Evolutionary conservation across 805 yeast species (phyloP), one percentile per base, ranked within the genome.

Genomic region (Cyberlindnera maclurae): DNA sequence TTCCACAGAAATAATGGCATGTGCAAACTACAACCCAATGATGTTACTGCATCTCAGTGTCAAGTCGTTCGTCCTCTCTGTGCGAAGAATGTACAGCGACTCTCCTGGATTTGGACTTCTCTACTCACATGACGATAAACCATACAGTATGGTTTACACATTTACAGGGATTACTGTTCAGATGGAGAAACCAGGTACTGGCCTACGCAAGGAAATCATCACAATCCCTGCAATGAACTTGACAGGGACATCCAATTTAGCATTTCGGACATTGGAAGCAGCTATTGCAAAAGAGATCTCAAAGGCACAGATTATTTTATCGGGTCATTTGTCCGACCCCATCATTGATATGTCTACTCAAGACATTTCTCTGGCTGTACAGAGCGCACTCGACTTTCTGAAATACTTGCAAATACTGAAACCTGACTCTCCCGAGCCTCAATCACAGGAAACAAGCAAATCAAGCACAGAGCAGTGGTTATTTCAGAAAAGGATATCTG

Each of bases 71-170:
- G 45, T 45, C 2, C 43, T 59, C 2, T 54, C 56, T 26, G 22
- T 52, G 11, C 46, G 52, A 16, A 54, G 64, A 41, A 58, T 59
- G 37, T 47, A 45, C 31, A 47, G 52, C 11, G 55, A 59, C 5
- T 60, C 65, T 33, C 71, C 77, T 2, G 78, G 79, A 2, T 73
- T 58, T 45, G 74, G 72, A 30, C 47, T 73, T 11, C 41, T 58
- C 13, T 73, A 63, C 39, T 52, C 54, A 4, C 58, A 60, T 26
- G 52, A 57, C 4, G 77, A 73, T 39, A 58, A 54, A 15, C 78
- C 79, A 2, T 50, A 63, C 18, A 68, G 65, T 35, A 39, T 62
- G 20, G 56, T 65, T 10, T 28, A 59, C 8, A 63, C 68, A 8
- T 36, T 68, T n/a, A 58, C 71, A 13, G 63, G 67, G 12, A 42